Percentiles rank a stretch among this genome's conserved stretches.
phyloP scores from a whole-genome alignment of 2,329 filamentous ascomycete genomes.

The Helotiales sp. region DNA sequence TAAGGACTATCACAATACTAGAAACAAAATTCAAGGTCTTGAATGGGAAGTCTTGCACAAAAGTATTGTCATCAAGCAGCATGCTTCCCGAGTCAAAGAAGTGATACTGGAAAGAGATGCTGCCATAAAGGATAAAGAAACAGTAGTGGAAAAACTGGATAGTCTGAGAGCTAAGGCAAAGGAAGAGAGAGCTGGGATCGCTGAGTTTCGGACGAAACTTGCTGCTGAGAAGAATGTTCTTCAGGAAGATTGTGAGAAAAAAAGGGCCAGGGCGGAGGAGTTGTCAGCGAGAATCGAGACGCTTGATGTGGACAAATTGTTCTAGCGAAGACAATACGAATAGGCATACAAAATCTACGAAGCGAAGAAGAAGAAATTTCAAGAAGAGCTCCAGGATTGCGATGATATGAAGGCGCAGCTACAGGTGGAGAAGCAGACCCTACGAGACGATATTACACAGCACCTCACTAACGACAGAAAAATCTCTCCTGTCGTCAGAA shows the following conservation, averaged over 20 bases:
- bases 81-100: neutral
- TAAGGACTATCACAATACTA: too few species aligned
- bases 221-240: neutral
- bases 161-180: neutral
- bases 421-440: neutral
- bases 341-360: neutral
- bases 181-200: neutral
- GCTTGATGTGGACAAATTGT: neutral
- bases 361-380: neutral
- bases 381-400: neutral
- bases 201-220: neutral
- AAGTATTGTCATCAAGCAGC: too few species aligned
- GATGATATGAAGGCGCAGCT: neutral
- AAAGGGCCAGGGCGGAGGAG: neutral
- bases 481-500: neutral
- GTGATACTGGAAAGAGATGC: neutral
- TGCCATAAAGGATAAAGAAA: neutral
- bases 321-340: neutral
- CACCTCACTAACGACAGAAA: neutral
- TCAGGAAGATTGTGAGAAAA: neutral
- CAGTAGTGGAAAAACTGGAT: neutral
- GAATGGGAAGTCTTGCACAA: too few species aligned
- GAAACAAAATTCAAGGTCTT: too few species aligned
- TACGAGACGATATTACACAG: neutral
- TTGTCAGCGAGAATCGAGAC: neutral